Conservation (phyloP, 768 basidiomycete genomes). For the Phaeotremella skinneri region DNA sequence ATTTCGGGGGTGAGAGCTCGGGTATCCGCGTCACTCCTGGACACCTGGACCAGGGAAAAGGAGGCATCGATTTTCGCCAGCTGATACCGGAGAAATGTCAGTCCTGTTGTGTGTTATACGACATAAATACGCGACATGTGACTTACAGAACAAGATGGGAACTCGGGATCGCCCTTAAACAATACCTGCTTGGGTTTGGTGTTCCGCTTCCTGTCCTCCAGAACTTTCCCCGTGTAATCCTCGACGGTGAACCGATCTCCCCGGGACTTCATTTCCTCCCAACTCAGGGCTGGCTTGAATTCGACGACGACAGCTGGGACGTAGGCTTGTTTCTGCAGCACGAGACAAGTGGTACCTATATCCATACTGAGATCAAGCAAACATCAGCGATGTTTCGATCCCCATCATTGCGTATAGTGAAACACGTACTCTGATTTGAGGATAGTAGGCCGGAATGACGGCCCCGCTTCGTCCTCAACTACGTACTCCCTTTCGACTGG, state of each 20-base stretch:
- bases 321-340: slow-evolving; percentile 2
- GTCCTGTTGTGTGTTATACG: too few relatives aligned
- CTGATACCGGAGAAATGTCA: neutral
- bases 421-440: slow-evolving; percentile 4
- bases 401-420: neutral
- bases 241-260: slow-evolving; percentile 5
- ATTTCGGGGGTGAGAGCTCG: neutral
- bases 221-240: neutral
- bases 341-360: slow-evolving; percentile 7
- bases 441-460: slow-evolving; percentile 1
- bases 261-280: slow-evolving; percentile 3
- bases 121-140: neutral
- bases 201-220: slow-evolving; percentile 6
- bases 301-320: slow-evolving; percentile 14
- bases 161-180: slow-evolving; percentile 21
- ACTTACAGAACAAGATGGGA: slow-evolving; percentile 33
- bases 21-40: neutral
- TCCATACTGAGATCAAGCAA: neutral
- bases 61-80: neutral
- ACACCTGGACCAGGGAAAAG: slow-evolving; percentile 1
- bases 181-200: slow-evolving; percentile 10
- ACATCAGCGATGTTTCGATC: neutral
- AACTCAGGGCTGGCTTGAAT: slow-evolving; percentile 11
- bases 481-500: neutral
- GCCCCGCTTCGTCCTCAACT: neutral